Conservation (phyloP, 2,329 filamentous ascomycete species). For the Thielaviopsis musarum region DNA sequence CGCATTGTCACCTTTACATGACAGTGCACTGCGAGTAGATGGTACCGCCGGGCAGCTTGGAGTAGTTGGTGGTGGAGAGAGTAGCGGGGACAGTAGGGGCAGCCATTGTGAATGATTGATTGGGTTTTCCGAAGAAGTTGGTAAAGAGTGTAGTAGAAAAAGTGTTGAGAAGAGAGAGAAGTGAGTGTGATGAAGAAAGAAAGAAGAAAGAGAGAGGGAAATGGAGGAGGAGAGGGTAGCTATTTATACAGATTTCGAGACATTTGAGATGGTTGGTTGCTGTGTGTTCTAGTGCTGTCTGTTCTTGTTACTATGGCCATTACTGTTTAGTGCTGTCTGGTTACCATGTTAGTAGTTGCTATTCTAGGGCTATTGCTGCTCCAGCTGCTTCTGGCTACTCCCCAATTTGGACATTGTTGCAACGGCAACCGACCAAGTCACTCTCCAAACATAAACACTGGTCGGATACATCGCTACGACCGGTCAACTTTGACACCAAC, state of each 20-base stretch:
- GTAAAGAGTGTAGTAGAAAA: background rate
- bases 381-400: no score
- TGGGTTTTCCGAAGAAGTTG: background rate
- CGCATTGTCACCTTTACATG: slow-evolving; percentile 1
- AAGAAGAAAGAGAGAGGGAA: background rate
- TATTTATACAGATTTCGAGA: background rate
- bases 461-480: no score
- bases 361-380: no score
- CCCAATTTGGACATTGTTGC: no score
- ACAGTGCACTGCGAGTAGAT: slow-evolving; percentile 1
- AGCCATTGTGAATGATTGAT: slow-evolving; percentile 9
- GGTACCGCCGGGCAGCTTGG: background rate
- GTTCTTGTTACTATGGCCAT: background rate
- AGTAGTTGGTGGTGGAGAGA: background rate
- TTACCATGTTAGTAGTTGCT: no score
- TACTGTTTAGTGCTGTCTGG: no score
- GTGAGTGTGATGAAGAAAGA: slow-evolving; percentile 4
- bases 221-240: background rate
- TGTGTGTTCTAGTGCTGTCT: background rate
- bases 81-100: slow-evolving; percentile 3
- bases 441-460: no score
- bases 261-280: background rate
- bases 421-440: no score
- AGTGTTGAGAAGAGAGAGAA: background rate
- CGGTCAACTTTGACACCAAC: no score